Base-by-base conservation (phyloP, 495 filamentous ascomycete genomes). In the Tuber melanosporum region DNA sequence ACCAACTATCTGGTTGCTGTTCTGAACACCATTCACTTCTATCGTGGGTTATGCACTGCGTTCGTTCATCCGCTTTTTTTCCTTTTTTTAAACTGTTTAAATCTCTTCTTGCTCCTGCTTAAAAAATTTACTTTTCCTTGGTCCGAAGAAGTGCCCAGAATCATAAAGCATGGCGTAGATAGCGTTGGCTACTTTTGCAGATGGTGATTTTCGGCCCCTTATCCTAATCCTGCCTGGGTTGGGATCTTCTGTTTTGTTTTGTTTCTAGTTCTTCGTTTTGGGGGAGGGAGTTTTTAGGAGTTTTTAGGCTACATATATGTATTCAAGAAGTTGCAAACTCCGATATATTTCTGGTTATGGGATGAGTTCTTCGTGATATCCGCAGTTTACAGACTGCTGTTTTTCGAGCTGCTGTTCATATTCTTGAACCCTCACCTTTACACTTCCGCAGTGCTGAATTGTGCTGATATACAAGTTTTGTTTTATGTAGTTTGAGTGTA, bases 91-190 rank as follows among this genome's bases (percentile, higher is more conserved):
- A 66, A 32, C 57, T 66, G 3, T 36, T 62, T 66, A 66, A 66
- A 66, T 36, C 57, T 66, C 57, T 66, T 66, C 12, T 32, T 66
- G 26, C 57, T 36, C 15, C 57, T 36, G 14, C 10, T 7, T 32
- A 32, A 26, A 26, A 32, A 66, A 66, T 66, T 66, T 26, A 66
- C 57, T 66, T 66, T 62, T 36, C 57, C 57, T 66, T 66, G 26
- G 57, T 36, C 5, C 57, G 57, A 36, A 66, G 57, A 36, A 66
- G 57, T 66, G 26, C 57, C 57, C 36, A 66, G 57, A 66, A 66
- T 36, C 57, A 66, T 66, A 66, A 66, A 66, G 57, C 57, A 66
- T 66, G 17, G 57, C 57, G 57, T 36, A 66, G 57, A 66, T 36
- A 66, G 57, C 57, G 6, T 66, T 36, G 26, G 26, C 57, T 66